Evolutionary conservation across 2,329 filamentous ascomycete genomes (phyloP).

Genomic region (Fusarium dimerum): DNA sequence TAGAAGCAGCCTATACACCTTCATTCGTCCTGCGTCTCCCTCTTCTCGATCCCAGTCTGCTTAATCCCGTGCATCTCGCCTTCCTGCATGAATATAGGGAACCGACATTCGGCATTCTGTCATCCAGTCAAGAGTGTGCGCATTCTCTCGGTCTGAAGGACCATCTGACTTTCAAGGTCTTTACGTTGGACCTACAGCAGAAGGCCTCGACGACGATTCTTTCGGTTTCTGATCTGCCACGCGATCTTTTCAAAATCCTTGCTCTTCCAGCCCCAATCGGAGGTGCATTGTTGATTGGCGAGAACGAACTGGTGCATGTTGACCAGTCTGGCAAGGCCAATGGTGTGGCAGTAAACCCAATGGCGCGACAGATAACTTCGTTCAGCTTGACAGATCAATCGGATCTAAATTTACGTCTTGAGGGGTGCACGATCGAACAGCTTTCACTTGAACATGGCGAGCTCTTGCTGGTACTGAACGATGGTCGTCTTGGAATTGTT

Average conservation of each 20-base stretch:
- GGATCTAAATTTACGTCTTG: constrained; percentile 74
- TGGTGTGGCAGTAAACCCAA: constrained; percentile 89
- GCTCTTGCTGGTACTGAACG: constrained; percentile 76
- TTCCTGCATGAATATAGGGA: constrained; percentile 98
- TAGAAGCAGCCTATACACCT: constrained; percentile 74
- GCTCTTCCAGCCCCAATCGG: constrained; percentile 84
- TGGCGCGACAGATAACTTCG: constrained; percentile 77
- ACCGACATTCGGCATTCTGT: constrained; percentile 93
- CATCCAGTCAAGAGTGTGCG: constrained; percentile 73
- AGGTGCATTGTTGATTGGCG: constrained; percentile 81
- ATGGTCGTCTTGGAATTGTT: constrained; percentile 73
- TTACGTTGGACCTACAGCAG: constrained; percentile 91
- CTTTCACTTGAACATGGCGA: constrained; percentile 78
- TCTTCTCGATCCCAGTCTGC: constrained; percentile 81
- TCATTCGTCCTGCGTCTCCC: constrained; percentile 94
- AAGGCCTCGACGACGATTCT: constrained; percentile 90
- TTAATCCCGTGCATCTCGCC: constrained; percentile 86
- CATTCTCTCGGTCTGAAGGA: constrained; percentile 81
- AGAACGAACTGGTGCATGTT: constrained; percentile 90
- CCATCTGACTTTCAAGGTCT: constrained; percentile 86
- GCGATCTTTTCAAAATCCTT: constrained; percentile 81
- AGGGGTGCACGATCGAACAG: constrained; percentile 76
- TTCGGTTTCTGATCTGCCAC: constrained; percentile 81
- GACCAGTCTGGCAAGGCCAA: constrained; percentile 94
- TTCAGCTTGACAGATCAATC: constrained; percentile 89